phyloP scores from a whole-genome alignment of 1,139 yeast genomes.

The Kodamaea ohmeri region DNA sequence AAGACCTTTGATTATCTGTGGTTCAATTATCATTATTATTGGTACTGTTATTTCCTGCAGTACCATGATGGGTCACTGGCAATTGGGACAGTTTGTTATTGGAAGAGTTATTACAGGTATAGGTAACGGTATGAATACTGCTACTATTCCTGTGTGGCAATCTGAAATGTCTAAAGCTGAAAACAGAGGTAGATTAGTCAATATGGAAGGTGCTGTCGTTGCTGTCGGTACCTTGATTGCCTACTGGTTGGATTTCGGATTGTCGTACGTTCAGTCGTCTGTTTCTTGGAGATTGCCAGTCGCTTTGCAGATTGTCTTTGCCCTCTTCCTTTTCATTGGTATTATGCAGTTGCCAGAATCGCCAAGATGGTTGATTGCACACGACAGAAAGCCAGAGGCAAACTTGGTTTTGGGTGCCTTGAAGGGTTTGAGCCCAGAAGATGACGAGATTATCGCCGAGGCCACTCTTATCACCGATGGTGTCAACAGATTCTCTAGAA shows the following conservation, averaged over 20 bases:
- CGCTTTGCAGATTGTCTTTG: conserved; percentile 42
- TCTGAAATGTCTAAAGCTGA: conserved; percentile 74
- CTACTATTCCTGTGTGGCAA: conserved; percentile 81
- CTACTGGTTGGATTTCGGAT: conserved; percentile 77
- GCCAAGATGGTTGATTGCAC: conserved; percentile 69
- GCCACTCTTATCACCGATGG: conserved; percentile 42
- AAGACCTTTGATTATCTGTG: conserved; percentile 58
- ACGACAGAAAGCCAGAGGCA: conserved; percentile 52
- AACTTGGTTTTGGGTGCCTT: conserved; percentile 39
- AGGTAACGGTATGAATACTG: conserved; percentile 77
- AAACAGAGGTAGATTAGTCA: conserved; percentile 69
- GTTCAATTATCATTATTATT: conserved; percentile 55
- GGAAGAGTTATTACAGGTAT: conserved; percentile 78
- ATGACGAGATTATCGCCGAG: conserved; percentile 47
- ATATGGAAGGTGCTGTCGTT: conserved; percentile 67
- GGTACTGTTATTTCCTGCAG: conserved; percentile 67
- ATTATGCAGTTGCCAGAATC: conserved; percentile 57
- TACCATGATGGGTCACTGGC: conserved; percentile 49
- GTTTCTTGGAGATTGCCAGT: conserved; percentile 39
- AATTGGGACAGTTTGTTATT: conserved; percentile 64
- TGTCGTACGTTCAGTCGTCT: conserved; percentile 52
- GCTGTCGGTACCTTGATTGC: conserved; percentile 72
- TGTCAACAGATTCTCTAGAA: conserved; percentile 37
- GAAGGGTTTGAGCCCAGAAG: conserved; percentile 35
- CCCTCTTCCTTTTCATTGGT: conserved; percentile 34